Base-by-base conservation (phyloP, 768 basidiomycete species). In the Guyanaporus albipodus region DNA sequence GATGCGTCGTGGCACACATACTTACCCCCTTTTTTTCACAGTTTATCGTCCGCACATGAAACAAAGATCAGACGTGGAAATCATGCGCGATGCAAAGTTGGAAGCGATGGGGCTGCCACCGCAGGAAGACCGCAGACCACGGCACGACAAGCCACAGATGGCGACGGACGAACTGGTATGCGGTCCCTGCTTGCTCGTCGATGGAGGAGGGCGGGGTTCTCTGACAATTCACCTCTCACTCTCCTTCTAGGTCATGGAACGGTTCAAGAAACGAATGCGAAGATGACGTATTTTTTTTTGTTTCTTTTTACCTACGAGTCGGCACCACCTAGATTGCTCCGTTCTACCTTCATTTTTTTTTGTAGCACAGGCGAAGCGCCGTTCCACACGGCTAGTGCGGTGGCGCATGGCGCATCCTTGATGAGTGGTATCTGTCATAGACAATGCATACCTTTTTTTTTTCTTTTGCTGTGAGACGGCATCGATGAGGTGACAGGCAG, bases 221-320 rank as follows among this genome's bases (percentile, higher is more conserved):
- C n/a, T n/a, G n/a, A n/a, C n/a, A n/a, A n/a, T 11, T 28, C 31
- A 24, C 31, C 26, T 18, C 4, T 45, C 9, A 49, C 14, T 18
- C 15, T 23, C 8, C n/a, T 26, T n/a, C 10, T 53, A 91, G 87
- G 89, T 90, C 44, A 89, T 93, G 89, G 92, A 95, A 67, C 82
- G 95, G 26, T 98, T 97, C 76, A 97, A 95, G 77, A 96, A 98
- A 70, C 74, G 93, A 48, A 91, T 92, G 88, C 80, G 86, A 32
- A 87, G 85, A 63, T 89, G 69, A 70, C 49, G 4, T 26, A 11
- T 11, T 11, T 6, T 28, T 28, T 24, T n/a, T n/a, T n/a, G 11
- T 29, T 12, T 14, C 12, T 7, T 29, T 14, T 29, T 14, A 29
- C 11, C 6, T 29, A 14, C 28, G 14, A 4, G 12, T 12, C 27